Evolutionary conservation across 306 rosid species (phyloP).

Genomic region (Glycine soja): DNA sequence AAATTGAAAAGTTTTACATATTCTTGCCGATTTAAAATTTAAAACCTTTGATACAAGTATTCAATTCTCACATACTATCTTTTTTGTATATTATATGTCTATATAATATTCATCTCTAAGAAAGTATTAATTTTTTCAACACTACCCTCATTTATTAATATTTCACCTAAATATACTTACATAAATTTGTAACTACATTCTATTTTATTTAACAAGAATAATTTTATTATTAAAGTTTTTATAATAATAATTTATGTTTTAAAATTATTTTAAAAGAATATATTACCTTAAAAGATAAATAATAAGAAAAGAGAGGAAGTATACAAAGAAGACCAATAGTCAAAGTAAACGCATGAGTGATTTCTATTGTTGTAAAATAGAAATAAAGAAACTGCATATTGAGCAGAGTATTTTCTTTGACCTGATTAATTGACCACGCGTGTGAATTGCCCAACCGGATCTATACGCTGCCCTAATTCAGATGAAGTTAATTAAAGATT

Average conservation of each 20-base stretch:
- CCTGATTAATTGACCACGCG: constrained; percentile 32
- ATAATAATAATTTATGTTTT: background rate
- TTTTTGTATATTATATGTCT: background rate
- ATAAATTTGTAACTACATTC: background rate
- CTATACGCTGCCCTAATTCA: constrained; percentile 17
- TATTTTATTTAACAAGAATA: background rate
- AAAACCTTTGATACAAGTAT: background rate
- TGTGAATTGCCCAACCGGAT: background rate
- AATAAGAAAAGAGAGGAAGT: background rate
- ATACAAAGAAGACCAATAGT: background rate
- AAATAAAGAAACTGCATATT: background rate
- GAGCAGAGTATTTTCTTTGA: constrained; percentile 25
- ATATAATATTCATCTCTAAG: background rate
- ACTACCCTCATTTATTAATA: background rate
- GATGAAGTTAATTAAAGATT: background rate
- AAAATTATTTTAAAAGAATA: background rate
- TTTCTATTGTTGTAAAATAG: background rate
- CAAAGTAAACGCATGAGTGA: constrained; percentile 28
- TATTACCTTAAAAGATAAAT: background rate
- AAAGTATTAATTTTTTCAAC: background rate
- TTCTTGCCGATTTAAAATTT: background rate
- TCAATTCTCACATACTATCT: background rate
- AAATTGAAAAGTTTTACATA: constrained; percentile 6
- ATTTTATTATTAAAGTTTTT: background rate
- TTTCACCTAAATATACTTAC: background rate